Evolutionary conservation across 805 yeast genomes (phyloP), one percentile per base, ranked within the genome.

Genomic region (Metschnikowia lunata): DNA sequence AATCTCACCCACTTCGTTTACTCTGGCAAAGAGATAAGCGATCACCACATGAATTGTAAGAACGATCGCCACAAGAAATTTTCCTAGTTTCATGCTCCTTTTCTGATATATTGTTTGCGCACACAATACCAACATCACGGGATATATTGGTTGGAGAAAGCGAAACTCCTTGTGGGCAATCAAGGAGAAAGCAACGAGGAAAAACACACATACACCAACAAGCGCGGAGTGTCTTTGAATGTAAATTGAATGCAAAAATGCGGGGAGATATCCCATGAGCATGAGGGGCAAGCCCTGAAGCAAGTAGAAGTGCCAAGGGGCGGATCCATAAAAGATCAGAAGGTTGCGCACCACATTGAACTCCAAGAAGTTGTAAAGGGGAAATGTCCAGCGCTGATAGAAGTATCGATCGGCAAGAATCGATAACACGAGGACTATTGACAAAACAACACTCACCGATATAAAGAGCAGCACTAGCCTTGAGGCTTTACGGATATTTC

Each of bases 121-220:
- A 0, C 82, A 61, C 18, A 80, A 60, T 1, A 79, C 43, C 12
- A 84, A 68, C 48, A 88, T 64, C 2, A 88, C 55, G 1, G 99
- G 97, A 64, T 86, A 82, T 41, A 93, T 59, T 1, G 95, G 96
- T 54, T 83, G 88, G 13, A 95, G 72, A 61, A 93, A 93, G 37
- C 99, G 74, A 54, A 89, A 85, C 60, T 93, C 99, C 59, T 93
- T 93, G 62, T 93, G 99, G 9, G 75, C 68, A 14, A 93, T 75
- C 2, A 69, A 40, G 0, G 97, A 85, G 54, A 85, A 88, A 0
- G 72, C 67, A 0, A 64, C 39, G 1, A 85, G 39, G 36, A 83
- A 83, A 6, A 75, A 43, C 0, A 72, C 14, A 0, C 75, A 39
- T 48, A 51, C 61, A 37, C 47, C 52, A 28, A 56, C 63, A 14